Conservation (phyloP, 441 rosid genomes). For the Viola pubescens region DNA sequence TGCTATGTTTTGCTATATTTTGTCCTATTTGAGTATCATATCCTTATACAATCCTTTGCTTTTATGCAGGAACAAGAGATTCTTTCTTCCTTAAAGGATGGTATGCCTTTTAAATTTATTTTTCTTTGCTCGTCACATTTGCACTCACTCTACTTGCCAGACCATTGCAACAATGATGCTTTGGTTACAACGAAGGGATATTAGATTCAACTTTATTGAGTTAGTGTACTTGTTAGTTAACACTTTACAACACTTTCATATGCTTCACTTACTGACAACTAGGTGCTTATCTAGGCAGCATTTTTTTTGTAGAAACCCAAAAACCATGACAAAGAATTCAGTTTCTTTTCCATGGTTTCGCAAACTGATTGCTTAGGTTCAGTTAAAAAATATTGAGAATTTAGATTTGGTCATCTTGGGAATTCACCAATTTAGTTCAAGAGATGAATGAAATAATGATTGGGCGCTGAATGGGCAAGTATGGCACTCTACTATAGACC, state of each 20-base stretch:
- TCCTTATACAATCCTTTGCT: slow-evolving; percentile 6
- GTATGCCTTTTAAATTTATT: slow-evolving; percentile 28
- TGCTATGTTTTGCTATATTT: slow-evolving; percentile 3
- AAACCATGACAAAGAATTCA: too few relatives aligned
- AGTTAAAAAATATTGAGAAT: too few relatives aligned
- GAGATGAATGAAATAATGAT: too few relatives aligned
- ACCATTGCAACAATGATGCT: not conserved
- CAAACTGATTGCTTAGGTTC: too few relatives aligned
- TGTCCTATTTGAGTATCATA: not conserved
- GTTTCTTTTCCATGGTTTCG: too few relatives aligned
- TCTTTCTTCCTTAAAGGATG: slow-evolving; percentile 56
- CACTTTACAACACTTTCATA: not conserved
- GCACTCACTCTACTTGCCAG: not conserved
- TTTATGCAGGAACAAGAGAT: slow-evolving; percentile 56
- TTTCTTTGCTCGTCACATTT: not conserved
- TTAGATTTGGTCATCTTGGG: too few relatives aligned
- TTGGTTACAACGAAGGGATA: not conserved
- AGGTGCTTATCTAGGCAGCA: not conserved
- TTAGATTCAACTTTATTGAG: not conserved
- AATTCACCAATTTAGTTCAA: too few relatives aligned
- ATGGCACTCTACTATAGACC: too few relatives aligned
- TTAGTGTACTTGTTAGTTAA: not conserved
- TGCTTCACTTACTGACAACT: not conserved
- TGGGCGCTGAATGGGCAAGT: too few relatives aligned
- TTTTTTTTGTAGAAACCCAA: not conserved